Evolutionary conservation across 257 asterid species (phyloP).

Genomic region (Fraxinus quadrangulata): DNA sequence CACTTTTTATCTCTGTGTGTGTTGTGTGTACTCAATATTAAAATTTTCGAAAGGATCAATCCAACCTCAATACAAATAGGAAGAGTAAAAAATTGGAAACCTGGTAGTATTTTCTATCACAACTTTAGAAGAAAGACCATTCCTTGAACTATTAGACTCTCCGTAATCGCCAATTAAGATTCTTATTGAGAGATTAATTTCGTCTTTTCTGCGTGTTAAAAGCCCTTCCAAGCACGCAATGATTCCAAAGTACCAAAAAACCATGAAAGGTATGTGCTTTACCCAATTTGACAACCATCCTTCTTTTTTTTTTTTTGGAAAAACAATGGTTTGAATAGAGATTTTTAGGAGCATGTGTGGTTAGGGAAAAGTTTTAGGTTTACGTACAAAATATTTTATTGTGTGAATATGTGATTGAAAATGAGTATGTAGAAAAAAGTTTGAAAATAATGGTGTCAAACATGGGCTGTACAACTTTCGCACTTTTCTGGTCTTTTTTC

Average conservation of each 20-base stretch:
- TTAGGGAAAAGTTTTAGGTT: too few relatives aligned
- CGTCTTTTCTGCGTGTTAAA: neutral
- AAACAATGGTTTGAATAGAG: too few relatives aligned
- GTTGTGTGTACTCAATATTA: neutral
- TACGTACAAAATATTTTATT: too few relatives aligned
- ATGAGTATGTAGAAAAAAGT: too few relatives aligned
- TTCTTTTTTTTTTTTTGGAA: too few relatives aligned
- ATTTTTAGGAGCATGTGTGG: too few relatives aligned
- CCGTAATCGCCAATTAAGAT: neutral
- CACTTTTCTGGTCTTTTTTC: neutral
- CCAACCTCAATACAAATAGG: neutral
- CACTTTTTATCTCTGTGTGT: neutral
- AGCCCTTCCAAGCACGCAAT: neutral
- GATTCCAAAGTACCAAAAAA: neutral
- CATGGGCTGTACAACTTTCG: neutral
- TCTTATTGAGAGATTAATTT: neutral
- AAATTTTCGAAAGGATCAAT: neutral
- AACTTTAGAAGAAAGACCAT: neutral
- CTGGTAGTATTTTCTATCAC: neutral
- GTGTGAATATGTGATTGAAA: too few relatives aligned
- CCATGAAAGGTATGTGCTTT: neutral
- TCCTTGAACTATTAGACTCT: neutral
- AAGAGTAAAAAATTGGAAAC: neutral
- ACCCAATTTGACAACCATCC: too few relatives aligned
- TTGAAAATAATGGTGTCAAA: too few relatives aligned